Conservation (phyloP, 1,284 basidiomycete species). For the Taiwanofungus camphoratus region DNA sequence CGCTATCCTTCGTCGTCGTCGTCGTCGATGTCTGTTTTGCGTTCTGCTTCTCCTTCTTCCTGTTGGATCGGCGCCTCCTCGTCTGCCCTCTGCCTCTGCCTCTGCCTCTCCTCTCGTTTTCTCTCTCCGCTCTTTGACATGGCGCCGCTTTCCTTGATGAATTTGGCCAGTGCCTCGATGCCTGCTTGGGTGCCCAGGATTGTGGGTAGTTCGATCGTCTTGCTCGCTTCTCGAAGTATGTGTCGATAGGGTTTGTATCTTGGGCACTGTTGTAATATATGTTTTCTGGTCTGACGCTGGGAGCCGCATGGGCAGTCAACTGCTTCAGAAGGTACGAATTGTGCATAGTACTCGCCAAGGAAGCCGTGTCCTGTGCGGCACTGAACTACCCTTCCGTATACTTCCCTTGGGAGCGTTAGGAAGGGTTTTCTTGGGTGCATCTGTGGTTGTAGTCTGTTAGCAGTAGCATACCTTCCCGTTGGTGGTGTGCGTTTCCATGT, state of each 20-base stretch:
- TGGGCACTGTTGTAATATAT: conserved; percentile 18
- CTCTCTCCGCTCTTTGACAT: conserved; percentile 4
- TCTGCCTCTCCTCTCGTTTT: background rate
- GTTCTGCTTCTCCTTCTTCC: background rate
- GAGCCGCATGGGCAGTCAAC: conserved; percentile 25
- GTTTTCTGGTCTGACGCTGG: conserved; percentile 21
- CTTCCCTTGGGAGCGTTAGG: conserved; percentile 12
- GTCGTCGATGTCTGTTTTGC: too few relatives aligned
- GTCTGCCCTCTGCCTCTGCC: background rate
- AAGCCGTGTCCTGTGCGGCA: conserved; percentile 25
- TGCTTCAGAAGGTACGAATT: conserved; percentile 20
- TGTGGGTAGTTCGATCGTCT: conserved; percentile 1
- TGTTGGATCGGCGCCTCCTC: background rate
- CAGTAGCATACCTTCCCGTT: conserved; percentile 18
- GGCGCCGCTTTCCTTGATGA: background rate
- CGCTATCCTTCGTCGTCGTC: too few relatives aligned
- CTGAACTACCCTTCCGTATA: conserved; percentile 21
- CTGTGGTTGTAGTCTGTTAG: conserved; percentile 22
- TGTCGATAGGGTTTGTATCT: background rate
- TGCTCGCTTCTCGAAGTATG: background rate
- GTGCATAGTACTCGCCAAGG: conserved; percentile 24
- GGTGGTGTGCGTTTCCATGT: background rate
- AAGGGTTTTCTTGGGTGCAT: conserved; percentile 18
- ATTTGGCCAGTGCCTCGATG: conserved; percentile 1
- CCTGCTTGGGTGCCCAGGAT: background rate